Evolutionary conservation across 208 protist genomes (phyloP), one percentile per base, ranked within the genome.

Genomic region (Tritrichomonas foetus): DNA sequence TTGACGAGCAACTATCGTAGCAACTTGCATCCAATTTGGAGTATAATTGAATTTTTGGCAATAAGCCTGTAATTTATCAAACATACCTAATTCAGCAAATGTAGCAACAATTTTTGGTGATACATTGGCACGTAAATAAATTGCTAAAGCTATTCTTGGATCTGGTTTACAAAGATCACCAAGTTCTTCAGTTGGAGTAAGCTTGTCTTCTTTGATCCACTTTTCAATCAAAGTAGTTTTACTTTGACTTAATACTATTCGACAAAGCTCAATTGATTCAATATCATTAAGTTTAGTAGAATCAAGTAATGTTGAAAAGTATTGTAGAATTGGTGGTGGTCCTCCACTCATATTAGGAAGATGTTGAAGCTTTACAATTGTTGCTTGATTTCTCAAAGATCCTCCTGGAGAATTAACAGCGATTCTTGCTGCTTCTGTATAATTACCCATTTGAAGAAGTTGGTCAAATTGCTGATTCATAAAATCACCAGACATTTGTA

Each of bases 131-230:
- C 97, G 95, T 94, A 98, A 96, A 95, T 99, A 99, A 36, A 99
- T 97, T 69, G 97, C 98, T 36, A 99, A 97, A 20, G 98, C 98
- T 64, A 99, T 96, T 69, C 98, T 97, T 64, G 97, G 95, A 92
- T 97, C 96, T 50, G 95, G 96, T 92, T 97, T 96, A n/a, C 99
- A 95, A 11, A 99, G 80, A 97, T 99, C 98, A 75, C 99, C 99
- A 36, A 99, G 97, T 95, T 99, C 98, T 95, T 99, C 98, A 61
- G 96, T 98, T 93, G 97, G 97, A 53, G 98, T 98, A 25, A 99
- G 96, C 96, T 99, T 99, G 94, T 99, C 97, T 94, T 99, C 98
- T n/a, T 98, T 97, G 94, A 99, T 97, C 96, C 99, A 99, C 95
- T 99, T 98, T 95, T 99, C 97, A 78, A 99, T 96, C 93, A 96